Conservation (phyloP, 306 rosid species). For the Comarum palustre region DNA sequence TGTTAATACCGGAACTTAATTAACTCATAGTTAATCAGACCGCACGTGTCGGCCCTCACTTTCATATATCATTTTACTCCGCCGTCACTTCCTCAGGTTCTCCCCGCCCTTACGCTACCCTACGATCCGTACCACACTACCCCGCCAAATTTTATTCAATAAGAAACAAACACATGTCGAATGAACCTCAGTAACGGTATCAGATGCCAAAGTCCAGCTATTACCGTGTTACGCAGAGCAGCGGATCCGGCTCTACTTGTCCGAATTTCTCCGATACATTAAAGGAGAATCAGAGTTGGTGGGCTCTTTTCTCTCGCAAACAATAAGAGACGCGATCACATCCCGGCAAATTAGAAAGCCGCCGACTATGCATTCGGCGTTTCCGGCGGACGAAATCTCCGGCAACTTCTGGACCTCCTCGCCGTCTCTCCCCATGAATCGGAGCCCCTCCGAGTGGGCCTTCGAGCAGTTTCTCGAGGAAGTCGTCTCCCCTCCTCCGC, state of each 20-base stretch:
- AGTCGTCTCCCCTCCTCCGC: slow-evolving; percentile 33
- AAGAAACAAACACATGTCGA: not conserved
- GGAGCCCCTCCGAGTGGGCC: slow-evolving; percentile 57
- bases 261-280: not conserved
- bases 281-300: not conserved
- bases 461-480: slow-evolving; percentile 47
- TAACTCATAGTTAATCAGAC: not conserved
- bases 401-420: slow-evolving; percentile 26
- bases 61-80: not conserved
- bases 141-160: not conserved
- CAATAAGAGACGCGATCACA: not conserved
- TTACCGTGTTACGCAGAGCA: not conserved
- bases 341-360: not conserved
- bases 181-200: not conserved
- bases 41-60: not conserved
- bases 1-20: not conserved
- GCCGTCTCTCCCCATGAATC: slow-evolving; percentile 38
- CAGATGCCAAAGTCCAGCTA: not conserved
- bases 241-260: not conserved
- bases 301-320: not conserved
- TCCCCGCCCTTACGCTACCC: not conserved
- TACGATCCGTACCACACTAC: not conserved
- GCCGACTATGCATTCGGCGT: slow-evolving; percentile 29
- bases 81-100: not conserved
- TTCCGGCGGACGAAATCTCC: slow-evolving; percentile 32